Base-by-base conservation (phyloP, 768 basidiomycete species). In the Pulveroboletus ravenelii region DNA sequence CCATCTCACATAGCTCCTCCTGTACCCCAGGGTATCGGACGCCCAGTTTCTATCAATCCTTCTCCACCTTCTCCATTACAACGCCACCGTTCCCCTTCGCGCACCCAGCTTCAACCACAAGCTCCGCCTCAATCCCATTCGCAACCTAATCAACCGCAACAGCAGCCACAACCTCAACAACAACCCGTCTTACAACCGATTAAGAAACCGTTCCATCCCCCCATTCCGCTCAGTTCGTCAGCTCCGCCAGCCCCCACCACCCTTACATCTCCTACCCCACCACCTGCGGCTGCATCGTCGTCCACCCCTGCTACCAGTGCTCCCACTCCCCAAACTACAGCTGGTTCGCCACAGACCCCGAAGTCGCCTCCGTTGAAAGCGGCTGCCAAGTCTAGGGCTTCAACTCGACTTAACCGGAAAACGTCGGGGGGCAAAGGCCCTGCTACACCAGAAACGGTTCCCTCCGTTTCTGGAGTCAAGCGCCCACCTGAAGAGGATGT, bases 311-410 rank as follows among this genome's bases (percentile, higher is more conserved):
- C 74, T 10, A 69, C 76, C 15, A 70, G 63, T 48, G 70, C 75
- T 20, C 58, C 67, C 6, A 74, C 74, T 15, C 73, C 75, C 13
- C 65, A 65, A 30, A 59, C 75, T 5, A 45, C 58, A 9, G 73
- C 74, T 23, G 74, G 78, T 31, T 86, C 85, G 10, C 86, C 87
- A 1, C 79, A 79, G 59, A 77, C 76, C 5, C 79, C 85, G 1
- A 89, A 83, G 65, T 89, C 88, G 5, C 88, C 88, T 0, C 86
- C 82, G 61, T 64, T 64, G 46, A 87, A 80, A 63, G 61, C 72
- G 1, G 47, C 67, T 14, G 38, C 73, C n/a, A 86, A 80, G 66
- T 49, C 73, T 14, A 82, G 77, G 60, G 49, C 29, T 2, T 48
- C 57, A 14, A n/a, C 54, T 30, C 59, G 70, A n/a, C 51, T 54